Base-by-base conservation (phyloP, 2,329 filamentous ascomycete genomes). In the Dactylellina leptospora region DNA sequence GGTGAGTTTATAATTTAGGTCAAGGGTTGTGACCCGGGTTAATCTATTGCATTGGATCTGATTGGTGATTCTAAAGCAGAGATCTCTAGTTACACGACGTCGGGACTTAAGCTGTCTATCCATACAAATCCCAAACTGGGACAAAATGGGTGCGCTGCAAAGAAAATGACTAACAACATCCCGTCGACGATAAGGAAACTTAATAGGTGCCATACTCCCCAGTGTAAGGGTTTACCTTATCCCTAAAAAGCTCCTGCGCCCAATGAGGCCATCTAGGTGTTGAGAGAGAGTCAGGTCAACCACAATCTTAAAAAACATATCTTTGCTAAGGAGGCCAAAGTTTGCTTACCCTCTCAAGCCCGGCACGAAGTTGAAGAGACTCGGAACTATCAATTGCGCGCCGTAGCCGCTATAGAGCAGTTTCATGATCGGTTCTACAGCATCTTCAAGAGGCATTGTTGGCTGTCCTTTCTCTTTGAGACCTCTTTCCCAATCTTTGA, bases 51-150 rank as follows among this genome's bases (percentile, higher is more conserved):
- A n/a, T n/a, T n/a, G n/a, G 60, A 42, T 13, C 23, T 64, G 13
- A 27, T 54, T 9, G 50, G 60, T 9, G 51, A 56, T 44, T 56
- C 51, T 1, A 38, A 40, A 28, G 60, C 51, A 10, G 36, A 48
- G 23, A 18, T 64, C 27, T 51, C 60, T 48, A 64, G 51, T 22
- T 56, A 56, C 20, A 64, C 51, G 42, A 50, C 47, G 20, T 51
- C 50, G 4, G 50, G 48, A 18, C n/a, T n/a, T n/a, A n/a, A n/a
- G n/a, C n/a, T n/a, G n/a, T n/a, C n/a, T n/a, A n/a, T n/a, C n/a
- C n/a, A n/a, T n/a, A n/a, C n/a, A n/a, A n/a, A n/a, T n/a, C n/a
- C n/a, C n/a, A n/a, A n/a, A n/a, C n/a, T n/a, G n/a, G n/a, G n/a
- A n/a, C n/a, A n/a, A n/a, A n/a, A n/a, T n/a, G n/a, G n/a, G n/a